Conservation (phyloP, 129 eudicot species). For the Gnaphalium uliginosum region DNA sequence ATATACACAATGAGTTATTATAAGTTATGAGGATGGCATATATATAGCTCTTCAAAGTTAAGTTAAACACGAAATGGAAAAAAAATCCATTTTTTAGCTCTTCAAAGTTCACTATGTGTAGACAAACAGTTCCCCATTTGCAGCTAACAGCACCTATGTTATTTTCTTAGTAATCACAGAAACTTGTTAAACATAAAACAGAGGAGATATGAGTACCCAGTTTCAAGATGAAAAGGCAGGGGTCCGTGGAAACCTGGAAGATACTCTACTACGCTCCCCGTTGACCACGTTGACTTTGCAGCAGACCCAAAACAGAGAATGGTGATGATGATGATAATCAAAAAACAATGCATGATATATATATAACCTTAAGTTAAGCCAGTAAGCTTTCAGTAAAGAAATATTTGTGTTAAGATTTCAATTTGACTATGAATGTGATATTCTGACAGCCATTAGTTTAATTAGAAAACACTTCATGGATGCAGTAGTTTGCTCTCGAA, state of each 20-base stretch:
- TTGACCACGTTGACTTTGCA: background rate
- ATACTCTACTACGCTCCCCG: constrained; percentile 9
- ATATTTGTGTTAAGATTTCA: too few species aligned
- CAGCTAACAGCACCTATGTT: background rate
- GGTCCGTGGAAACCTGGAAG: constrained; percentile 19
- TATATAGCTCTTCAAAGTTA: background rate
- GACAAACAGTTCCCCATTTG: background rate
- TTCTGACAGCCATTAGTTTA: too few species aligned
- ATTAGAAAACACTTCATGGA: too few species aligned
- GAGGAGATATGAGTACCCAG: constrained; percentile 6
- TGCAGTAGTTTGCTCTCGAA: too few species aligned
- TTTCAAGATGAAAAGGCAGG: constrained; percentile 16
- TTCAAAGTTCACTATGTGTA: background rate
- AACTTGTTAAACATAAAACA: background rate
- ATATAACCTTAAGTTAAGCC: too few species aligned
- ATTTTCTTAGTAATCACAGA: background rate
- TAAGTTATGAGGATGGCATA: background rate
- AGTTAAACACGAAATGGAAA: too few species aligned
- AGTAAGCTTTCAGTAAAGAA: too few species aligned
- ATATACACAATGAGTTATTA: background rate
- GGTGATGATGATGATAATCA: background rate
- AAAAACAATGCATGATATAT: background rate
- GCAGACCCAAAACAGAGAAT: background rate
- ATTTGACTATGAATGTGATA: too few species aligned
- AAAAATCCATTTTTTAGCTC: too few species aligned